Evolutionary conservation across 805 yeast species (phyloP), one percentile per base, ranked within the genome.

Genomic region (Cyberlindnera mycetangii): DNA sequence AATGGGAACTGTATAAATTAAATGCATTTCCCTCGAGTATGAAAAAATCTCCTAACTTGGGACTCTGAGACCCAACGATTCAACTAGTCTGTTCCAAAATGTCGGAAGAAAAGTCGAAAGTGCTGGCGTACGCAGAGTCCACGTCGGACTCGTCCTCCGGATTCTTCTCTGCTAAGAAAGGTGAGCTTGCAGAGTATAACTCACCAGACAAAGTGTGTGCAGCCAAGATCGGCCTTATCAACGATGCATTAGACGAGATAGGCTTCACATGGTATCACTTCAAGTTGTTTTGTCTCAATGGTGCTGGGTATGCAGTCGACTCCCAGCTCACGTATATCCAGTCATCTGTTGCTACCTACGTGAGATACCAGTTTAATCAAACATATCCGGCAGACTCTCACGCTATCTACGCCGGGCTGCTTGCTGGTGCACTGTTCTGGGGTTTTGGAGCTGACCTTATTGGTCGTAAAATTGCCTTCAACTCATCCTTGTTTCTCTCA

Each of bases 201-300:
- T 28, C 41, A 16, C 36, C 42, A 4, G 80, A 75, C 50, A 49
- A 48, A 4, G 48, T 39, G 5, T 22, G 53, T 1, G 32, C 44
- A 30, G 38, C 42, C 7, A 76, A 75, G 42, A 72, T 75, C 52
- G 59, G 56, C 28, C 56, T 77, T 8, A 59, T 78, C 34, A 76
- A 78, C 55, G 64, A 74, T 45, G 79, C 83, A 7, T 60, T 79
- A 35, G 81, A 79, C 55, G 81, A 79, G 50, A 75, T 79, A 49
- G 84, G 84, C 0, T 77, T 79, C 60, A 78, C 84, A 1, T 69
- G 74, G 69, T 73, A 69, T 47, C 79, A 75, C 45, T 61, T 65
- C 30, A 67, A 72, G 50, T 53, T 72, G 9, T 75, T 75, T 52
- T 61, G 65, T 43, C 53, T 75, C 17, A 76, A 77, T 18, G 81